Evolutionary conservation across 2,329 filamentous ascomycete genomes (phyloP).

Genomic region (Talaromyces sp.): DNA sequence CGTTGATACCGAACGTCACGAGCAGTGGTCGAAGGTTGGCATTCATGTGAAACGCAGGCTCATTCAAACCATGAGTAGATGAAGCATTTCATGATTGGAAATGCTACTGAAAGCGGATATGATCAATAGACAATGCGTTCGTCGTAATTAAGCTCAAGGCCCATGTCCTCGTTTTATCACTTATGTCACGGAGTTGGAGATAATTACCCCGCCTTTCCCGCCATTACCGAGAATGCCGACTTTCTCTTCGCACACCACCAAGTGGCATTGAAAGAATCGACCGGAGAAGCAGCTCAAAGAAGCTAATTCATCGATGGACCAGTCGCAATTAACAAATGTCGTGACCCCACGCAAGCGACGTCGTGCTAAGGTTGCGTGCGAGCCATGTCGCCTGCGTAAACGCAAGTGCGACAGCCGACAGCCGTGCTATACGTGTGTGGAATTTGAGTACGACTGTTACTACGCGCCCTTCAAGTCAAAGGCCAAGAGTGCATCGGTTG

Average conservation of each 20-base stretch:
- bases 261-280: background rate
- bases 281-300: background rate
- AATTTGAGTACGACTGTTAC: conserved; percentile 49
- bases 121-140: background rate
- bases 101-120: too few relatives aligned
- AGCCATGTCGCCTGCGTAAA: conserved; percentile 51
- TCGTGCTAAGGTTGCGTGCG: conserved; percentile 43
- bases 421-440: conserved; percentile 49
- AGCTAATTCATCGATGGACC: background rate
- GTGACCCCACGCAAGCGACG: conserved; percentile 18
- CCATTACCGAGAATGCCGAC: background rate
- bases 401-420: conserved; percentile 50
- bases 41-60: background rate
- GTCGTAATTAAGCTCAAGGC: background rate
- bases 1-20: background rate
- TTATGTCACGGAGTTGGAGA: background rate
- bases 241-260: background rate
- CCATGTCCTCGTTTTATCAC: background rate
- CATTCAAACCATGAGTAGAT: background rate
- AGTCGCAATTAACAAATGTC: background rate
- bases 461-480: conserved; percentile 27
- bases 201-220: conserved; percentile 3
- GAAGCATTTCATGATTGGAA: background rate
- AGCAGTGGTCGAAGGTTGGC: background rate
- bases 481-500: background rate